Conservation (phyloP, 345 rosid genomes). For the Durio zibethinus region DNA sequence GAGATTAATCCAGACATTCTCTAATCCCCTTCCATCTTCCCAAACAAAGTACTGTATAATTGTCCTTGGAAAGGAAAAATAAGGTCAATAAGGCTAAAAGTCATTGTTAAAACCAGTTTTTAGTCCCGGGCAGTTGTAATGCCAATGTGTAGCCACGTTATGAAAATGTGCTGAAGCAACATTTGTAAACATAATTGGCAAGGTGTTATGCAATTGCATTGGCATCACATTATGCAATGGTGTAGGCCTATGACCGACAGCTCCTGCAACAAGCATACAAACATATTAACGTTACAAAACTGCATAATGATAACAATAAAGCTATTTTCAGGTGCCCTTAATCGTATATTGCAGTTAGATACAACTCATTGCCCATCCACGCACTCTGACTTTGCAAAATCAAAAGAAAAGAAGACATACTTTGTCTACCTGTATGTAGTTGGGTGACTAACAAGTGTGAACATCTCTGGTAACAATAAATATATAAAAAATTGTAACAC, state of each 20-base stretch:
- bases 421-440: background rate
- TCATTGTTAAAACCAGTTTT: too few species aligned
- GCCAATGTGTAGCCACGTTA: conserved; percentile 45
- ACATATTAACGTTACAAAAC: conserved; percentile 3
- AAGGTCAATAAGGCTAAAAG: too few species aligned
- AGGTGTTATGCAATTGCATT: conserved; percentile 43
- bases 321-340: background rate
- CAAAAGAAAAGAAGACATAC: background rate
- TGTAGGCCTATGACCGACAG: conserved; percentile 38
- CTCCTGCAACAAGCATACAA: conserved; percentile 37
- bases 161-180: conserved; percentile 53
- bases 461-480: background rate
- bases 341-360: background rate
- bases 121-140: too few species aligned
- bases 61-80: too few species aligned
- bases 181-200: conserved; percentile 54
- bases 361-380: background rate
- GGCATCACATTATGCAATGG: conserved; percentile 45
- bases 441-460: background rate
- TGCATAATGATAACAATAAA: background rate
- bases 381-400: background rate
- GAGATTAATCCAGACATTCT: too few species aligned
- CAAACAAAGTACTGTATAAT: too few species aligned
- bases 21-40: too few species aligned
- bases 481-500: background rate